A percentile compares a stretch with the other conserved stretches of the same genome.
Conservation (phyloP, 805 yeast species). For the Wickerhamomyces queroliae region DNA sequence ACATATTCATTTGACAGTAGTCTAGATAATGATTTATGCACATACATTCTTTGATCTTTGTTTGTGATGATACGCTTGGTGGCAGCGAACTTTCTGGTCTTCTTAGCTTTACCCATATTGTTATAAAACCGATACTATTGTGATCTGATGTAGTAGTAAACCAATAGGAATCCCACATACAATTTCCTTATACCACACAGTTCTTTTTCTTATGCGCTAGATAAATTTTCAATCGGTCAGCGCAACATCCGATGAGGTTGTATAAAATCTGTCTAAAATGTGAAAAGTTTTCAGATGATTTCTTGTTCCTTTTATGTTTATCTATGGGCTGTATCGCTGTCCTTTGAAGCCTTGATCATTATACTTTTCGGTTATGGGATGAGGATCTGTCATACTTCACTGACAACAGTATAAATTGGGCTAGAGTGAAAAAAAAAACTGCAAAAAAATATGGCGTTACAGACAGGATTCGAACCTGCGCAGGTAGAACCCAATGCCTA, state of each 20-base stretch:
- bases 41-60: slow-evolving; percentile 59
- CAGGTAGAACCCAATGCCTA: slow-evolving; percentile 87
- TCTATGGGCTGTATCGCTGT: too few species aligned
- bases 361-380: too few species aligned
- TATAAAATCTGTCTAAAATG: too few species aligned
- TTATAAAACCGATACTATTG: too few species aligned
- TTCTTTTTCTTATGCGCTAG: neutral
- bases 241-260: neutral
- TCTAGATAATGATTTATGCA: slow-evolving; percentile 2
- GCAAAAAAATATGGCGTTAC: slow-evolving; percentile 69
- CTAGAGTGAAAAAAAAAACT: neutral
- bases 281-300: too few species aligned
- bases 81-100: slow-evolving; percentile 93
- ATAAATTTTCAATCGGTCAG: neutral
- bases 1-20: neutral
- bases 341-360: too few species aligned
- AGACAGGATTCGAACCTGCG: slow-evolving; percentile 99
- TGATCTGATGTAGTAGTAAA: too few species aligned
- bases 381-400: too few species aligned
- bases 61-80: slow-evolving; percentile 77
- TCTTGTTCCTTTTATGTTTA: too few species aligned
- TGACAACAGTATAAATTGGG: too few species aligned
- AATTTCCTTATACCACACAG: neutral
- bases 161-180: neutral
- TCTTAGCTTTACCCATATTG: slow-evolving; percentile 95